These are phyloP conservation scores for Teratosphaeria epicoccoides DNA, from an alignment of 2,329 filamentous ascomycete species.

Conservation along the genomic window DNA sequence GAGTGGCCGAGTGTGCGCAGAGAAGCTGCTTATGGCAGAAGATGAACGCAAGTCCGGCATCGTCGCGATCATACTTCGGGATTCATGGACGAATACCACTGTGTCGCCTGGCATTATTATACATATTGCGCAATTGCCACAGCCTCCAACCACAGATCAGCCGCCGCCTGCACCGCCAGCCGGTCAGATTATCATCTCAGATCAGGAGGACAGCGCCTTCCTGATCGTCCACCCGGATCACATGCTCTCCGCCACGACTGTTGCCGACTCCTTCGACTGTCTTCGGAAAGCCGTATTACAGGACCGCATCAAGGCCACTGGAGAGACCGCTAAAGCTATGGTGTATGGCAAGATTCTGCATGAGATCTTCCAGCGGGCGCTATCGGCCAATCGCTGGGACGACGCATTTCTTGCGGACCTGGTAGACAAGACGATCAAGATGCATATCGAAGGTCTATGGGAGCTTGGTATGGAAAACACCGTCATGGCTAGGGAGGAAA, in stretches of 20 bases:
- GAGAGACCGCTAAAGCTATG: constrained; percentile 65
- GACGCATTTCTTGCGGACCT: constrained; percentile 52
- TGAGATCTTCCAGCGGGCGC: constrained; percentile 85
- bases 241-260: constrained; percentile 84
- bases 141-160: constrained; percentile 57
- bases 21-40: constrained; percentile 68
- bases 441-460: constrained; percentile 80
- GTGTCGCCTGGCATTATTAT: constrained; percentile 66
- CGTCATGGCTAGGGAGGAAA: constrained; percentile 62
- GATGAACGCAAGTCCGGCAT: constrained; percentile 58
- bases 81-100: constrained; percentile 76
- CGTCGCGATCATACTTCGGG: constrained; percentile 64
- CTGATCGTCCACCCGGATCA: constrained; percentile 91
- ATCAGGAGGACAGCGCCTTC: constrained; percentile 58
- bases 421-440: constrained; percentile 59
- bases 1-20: constrained; percentile 48
- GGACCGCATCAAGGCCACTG: constrained; percentile 85
- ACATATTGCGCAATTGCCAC: constrained; percentile 49
- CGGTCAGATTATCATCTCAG: constrained; percentile 64
- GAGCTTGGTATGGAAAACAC: constrained; percentile 64
- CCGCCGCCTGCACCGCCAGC: constrained; percentile 17
- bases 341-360: constrained; percentile 91
- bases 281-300: constrained; percentile 84
- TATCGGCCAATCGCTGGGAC: constrained; percentile 76
- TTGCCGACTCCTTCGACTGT: constrained; percentile 93